Conservation (phyloP, 2,329 filamentous ascomycete genomes). For the Colletotrichum sp. region DNA sequence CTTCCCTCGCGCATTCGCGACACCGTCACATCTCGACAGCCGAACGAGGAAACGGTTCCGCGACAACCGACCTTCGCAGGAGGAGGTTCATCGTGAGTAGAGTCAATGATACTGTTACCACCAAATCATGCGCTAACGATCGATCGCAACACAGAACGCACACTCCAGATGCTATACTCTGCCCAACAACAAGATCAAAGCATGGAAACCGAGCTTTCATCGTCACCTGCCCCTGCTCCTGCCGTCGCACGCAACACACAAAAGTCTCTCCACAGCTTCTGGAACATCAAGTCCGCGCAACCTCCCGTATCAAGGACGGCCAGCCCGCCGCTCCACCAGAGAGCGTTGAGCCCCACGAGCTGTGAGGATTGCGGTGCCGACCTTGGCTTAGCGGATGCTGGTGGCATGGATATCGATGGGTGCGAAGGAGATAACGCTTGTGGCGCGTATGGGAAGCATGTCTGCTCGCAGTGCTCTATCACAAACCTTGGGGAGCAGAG, state of each 20-base stretch:
- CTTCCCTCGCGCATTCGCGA: constrained; percentile 31
- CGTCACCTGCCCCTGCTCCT: constrained; percentile 18
- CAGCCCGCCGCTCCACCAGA: constrained; percentile 67
- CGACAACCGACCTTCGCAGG: constrained; percentile 61
- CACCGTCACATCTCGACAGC: constrained; percentile 54
- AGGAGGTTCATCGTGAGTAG: constrained; percentile 59
- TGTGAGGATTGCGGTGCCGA: constrained; percentile 61
- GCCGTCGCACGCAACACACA: constrained; percentile 36
- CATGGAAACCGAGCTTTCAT: constrained; percentile 18
- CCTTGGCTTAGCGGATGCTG: constrained; percentile 25
- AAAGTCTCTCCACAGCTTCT: constrained; percentile 65
- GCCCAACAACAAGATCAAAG: constrained; percentile 48
- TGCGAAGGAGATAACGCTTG: constrained; percentile 42
- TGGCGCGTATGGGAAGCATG: constrained; percentile 56
- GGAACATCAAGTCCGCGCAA: constrained; percentile 53
- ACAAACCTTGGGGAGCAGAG: constrained; percentile 61
- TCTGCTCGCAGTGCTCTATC: constrained; percentile 65
- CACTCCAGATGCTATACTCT: constrained; percentile 62
- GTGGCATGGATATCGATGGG: constrained; percentile 45
- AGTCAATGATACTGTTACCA: neutral
- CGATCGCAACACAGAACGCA: constrained; percentile 49
- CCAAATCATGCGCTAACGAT: neutral
- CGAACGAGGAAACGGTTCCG: constrained; percentile 68
- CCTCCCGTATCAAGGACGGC: constrained; percentile 32
- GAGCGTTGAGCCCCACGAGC: constrained; percentile 32